Base-by-base conservation (phyloP, 2,329 filamentous ascomycete species). In the Emericellopsis atlantica region DNA sequence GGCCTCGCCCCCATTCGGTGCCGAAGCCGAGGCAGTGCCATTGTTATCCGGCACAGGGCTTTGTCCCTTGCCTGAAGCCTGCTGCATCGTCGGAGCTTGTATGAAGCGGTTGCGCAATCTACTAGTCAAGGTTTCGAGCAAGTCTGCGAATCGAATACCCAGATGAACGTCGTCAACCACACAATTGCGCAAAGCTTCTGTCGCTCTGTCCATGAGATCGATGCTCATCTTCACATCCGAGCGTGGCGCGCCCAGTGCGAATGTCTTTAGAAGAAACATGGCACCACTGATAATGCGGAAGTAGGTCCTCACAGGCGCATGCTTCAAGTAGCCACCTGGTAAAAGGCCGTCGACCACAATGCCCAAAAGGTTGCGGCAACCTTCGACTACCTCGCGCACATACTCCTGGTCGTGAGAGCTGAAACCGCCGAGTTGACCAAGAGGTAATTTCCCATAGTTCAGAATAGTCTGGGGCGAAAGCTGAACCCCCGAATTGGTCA, bases 131-230 rank as follows among this genome's bases (percentile, higher is more conserved):
- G 81, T 84, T 51, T 88, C 80, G n/a, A 90, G 74, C 37, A 90
- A 72, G 51, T 89, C 84, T 15, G 85, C 84, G 51, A 92, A 92
- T 7, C 84, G 76, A 44, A 84, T 87, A n/a, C 82, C 84, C 5
- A 92, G 70, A 55, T 92, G 85, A 7, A 90, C 84, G 49, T 92
- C 85, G 52, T 92, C 85, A 4, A 90, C 84, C 6, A 89, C 82
- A 46, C 82, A 88, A 49, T 77, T 83, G 15, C 82, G 75, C 31
- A 92, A 69, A 1, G 82, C 84, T 47, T 80, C 70, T 0, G 89
- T 82, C 0, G 82, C 84, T 24, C 74, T 68, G 52, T 88, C 82
- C 67, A 92, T 82, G 23, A 92, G 67, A 6, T 72, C 72, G 24
- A 92, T 81, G 46, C 81, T 85, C 37, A 83, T 70, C 51, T 81